Percentiles rank a stretch among this genome's conserved stretches.
Conservation (phyloP, 495 filamentous ascomycete genomes). For the Chaetomium cochliodes region DNA sequence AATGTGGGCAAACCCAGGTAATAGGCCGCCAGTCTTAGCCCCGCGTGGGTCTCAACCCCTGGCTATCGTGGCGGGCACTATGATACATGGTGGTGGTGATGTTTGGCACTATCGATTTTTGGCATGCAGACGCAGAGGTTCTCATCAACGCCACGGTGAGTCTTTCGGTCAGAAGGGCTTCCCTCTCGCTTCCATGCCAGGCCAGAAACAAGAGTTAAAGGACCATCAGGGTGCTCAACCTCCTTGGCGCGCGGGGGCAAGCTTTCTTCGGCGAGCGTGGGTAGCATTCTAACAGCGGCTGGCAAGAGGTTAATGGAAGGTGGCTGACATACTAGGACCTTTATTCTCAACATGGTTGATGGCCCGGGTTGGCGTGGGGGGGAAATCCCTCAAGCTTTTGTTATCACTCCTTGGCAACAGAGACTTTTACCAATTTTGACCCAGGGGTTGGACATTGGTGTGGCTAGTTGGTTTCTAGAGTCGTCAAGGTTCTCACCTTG, state of each 20-base stretch:
- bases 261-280: neutral
- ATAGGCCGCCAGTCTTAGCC: neutral
- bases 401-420: neutral
- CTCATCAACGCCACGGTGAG: neutral
- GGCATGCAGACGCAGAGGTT: constrained; percentile 1
- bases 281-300: neutral
- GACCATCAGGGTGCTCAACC: constrained; percentile 2
- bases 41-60: neutral
- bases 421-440: neutral
- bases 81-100: neutral
- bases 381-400: neutral
- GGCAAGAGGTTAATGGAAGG: neutral
- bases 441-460: neutral
- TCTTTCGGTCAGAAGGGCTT: neutral
- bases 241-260: constrained; percentile 3
- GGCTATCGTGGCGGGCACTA: neutral
- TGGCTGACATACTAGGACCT: neutral
- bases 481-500: constrained; percentile 8
- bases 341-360: neutral
- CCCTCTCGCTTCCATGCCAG: neutral
- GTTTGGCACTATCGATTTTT: neutral
- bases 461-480: neutral
- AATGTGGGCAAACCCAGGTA: neutral
- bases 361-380: neutral
- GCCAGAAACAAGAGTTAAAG: neutral